These are phyloP conservation scores for Cystofilobasidium ferigula DNA, from an alignment of 768 basidiomycete genomes.

Conservation along the genomic window DNA sequence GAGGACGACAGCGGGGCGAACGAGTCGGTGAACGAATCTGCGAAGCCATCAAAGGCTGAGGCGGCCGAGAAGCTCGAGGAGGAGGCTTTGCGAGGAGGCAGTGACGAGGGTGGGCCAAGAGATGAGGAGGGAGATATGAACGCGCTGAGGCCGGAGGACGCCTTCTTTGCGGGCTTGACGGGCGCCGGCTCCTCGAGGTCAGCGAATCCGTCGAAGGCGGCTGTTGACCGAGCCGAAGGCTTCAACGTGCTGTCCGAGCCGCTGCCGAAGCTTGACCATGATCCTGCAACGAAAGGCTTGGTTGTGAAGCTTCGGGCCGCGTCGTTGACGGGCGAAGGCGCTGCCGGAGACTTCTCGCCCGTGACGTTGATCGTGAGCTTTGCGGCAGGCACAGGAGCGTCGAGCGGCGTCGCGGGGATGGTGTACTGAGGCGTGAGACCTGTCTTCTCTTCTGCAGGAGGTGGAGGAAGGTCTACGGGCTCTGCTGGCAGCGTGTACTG, in stretches of 20 bases:
- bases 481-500: background rate
- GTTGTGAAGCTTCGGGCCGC: background rate
- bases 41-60: conserved; percentile 7
- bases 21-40: conserved; percentile 15
- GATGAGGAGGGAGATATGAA: background rate
- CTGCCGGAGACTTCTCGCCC: background rate
- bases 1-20: conserved; percentile 1
- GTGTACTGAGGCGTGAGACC: background rate
- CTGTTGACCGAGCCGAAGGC: background rate
- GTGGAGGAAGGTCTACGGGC: background rate
- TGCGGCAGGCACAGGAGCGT: background rate
- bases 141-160: background rate
- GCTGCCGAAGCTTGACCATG: background rate
- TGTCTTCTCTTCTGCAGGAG: background rate
- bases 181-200: background rate
- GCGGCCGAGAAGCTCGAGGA: background rate
- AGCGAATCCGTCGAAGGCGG: conserved; percentile 19
- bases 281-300: background rate
- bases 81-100: background rate
- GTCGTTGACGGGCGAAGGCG: background rate
- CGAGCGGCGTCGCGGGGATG: background rate
- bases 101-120: conserved; percentile 2
- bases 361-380: background rate
- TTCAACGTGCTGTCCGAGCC: background rate
- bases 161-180: background rate